Conservation (phyloP, 2,329 filamentous ascomycete species). For the Sporothrix luriei region DNA sequence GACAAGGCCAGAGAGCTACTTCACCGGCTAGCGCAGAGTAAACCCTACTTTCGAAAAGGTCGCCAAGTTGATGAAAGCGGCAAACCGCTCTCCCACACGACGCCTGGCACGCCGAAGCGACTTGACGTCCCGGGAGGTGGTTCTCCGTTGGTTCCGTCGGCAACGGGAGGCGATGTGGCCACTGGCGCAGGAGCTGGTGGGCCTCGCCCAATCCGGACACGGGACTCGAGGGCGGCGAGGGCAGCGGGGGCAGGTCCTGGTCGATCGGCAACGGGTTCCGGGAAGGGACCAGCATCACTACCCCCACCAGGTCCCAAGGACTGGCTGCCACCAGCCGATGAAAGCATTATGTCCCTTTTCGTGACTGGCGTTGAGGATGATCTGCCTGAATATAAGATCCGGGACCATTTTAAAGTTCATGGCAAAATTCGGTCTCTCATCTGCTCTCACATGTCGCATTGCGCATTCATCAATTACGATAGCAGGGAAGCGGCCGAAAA, state of each 20-base stretch:
- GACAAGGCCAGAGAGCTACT: slow-evolving; percentile 92
- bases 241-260: slow-evolving; percentile 52
- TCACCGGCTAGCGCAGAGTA: slow-evolving; percentile 81
- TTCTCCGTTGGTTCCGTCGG: not conserved
- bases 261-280: slow-evolving; percentile 49
- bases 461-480: slow-evolving; percentile 93
- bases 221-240: slow-evolving; percentile 59
- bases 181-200: slow-evolving; percentile 62
- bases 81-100: slow-evolving; percentile 45
- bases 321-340: slow-evolving; percentile 80
- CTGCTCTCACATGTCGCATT: slow-evolving; percentile 96
- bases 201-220: slow-evolving; percentile 78
- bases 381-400: slow-evolving; percentile 85
- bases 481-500: slow-evolving; percentile 81
- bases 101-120: slow-evolving; percentile 41
- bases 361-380: slow-evolving; percentile 96
- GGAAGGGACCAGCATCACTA: slow-evolving; percentile 66
- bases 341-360: slow-evolving; percentile 88
- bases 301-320: slow-evolving; percentile 81
- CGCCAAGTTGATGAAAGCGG: slow-evolving; percentile 67
- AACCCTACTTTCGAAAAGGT: slow-evolving; percentile 93
- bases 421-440: slow-evolving; percentile 91
- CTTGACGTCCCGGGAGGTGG: slow-evolving; percentile 31
- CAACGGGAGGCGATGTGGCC: slow-evolving; percentile 50
- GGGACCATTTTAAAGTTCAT: slow-evolving; percentile 84